phyloP scores from a whole-genome alignment of 2,329 filamentous ascomycete genomes.

The Fusarium vanettenii region DNA sequence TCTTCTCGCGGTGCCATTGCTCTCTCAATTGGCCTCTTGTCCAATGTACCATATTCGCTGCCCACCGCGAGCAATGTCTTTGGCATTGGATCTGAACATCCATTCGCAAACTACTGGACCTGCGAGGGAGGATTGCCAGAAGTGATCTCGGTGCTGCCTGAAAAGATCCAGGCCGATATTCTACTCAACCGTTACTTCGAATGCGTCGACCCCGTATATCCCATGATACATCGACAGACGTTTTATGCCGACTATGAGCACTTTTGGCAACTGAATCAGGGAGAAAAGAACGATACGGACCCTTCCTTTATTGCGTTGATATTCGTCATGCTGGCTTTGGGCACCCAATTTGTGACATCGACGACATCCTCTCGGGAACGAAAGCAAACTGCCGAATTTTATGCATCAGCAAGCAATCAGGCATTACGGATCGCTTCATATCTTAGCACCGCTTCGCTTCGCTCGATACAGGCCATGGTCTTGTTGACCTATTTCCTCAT shows the following conservation, averaged over 20 bases:
- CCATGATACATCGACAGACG: conserved; percentile 79
- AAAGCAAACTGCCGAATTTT: conserved; percentile 83
- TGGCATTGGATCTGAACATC: conserved; percentile 82
- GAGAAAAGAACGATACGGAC: conserved; percentile 71
- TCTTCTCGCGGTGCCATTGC: conserved; percentile 64
- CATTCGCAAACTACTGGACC: conserved; percentile 88
- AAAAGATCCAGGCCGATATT: conserved; percentile 80
- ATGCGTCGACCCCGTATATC: conserved; percentile 83
- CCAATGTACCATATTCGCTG: conserved; percentile 78
- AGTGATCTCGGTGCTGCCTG: conserved; percentile 79
- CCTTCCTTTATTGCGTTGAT: conserved; percentile 77
- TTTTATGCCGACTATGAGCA: conserved; percentile 84
- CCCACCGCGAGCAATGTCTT: conserved; percentile 82
- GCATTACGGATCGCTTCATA: conserved; percentile 81
- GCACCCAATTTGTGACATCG: conserved; percentile 78
- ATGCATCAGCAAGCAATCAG: conserved; percentile 83
- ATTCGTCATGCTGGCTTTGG: conserved; percentile 81
- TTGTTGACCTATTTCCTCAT: conserved; percentile 85
- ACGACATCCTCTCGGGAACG: conserved; percentile 68
- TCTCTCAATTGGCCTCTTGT: conserved; percentile 71
- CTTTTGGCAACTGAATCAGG: conserved; percentile 73
- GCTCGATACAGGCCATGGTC: conserved; percentile 83
- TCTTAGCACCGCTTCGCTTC: conserved; percentile 77
- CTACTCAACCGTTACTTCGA: conserved; percentile 73
- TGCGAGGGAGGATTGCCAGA: conserved; percentile 80